Percentiles rank a stretch among this genome's conserved stretches.
Conservation (phyloP, 805 yeast species). For the Suhomyces pyralidae region DNA sequence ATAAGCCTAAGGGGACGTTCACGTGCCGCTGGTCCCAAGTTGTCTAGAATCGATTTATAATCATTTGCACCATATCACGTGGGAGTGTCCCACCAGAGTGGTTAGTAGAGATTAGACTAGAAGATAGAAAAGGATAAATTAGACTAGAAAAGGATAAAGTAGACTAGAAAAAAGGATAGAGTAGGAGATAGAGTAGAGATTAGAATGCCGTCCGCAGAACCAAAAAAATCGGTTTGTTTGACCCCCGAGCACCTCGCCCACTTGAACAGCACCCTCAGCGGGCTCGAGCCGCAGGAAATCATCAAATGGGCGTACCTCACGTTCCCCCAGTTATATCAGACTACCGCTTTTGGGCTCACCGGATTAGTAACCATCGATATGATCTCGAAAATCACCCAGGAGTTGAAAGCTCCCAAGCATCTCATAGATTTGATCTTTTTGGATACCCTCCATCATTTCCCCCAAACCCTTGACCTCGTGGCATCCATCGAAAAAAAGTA, state of each 20-base stretch:
- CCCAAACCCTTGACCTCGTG: conserved; percentile 86
- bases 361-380: conserved; percentile 88
- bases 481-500: conserved; percentile 57
- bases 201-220: neutral
- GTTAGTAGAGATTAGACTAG: too few relatives aligned
- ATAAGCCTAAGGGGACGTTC: too few relatives aligned
- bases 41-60: too few relatives aligned
- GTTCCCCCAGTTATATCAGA: conserved; percentile 79
- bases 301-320: conserved; percentile 81
- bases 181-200: too few relatives aligned
- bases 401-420: conserved; percentile 13
- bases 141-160: too few relatives aligned
- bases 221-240: conserved; percentile 20
- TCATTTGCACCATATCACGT: too few relatives aligned
- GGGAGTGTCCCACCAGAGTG: too few relatives aligned
- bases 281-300: conserved; percentile 64
- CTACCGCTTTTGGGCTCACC: conserved; percentile 93
- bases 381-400: conserved; percentile 49
- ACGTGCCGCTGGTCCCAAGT: too few relatives aligned
- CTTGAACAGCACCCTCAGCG: conserved; percentile 59
- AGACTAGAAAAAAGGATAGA: too few relatives aligned
- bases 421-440: conserved; percentile 77
- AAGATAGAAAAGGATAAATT: too few relatives aligned
- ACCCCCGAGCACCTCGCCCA: conserved; percentile 58
- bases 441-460: conserved; percentile 90